Base-by-base conservation (phyloP, 2,329 filamentous ascomycete genomes). In the Sclerotinia spermophila region DNA sequence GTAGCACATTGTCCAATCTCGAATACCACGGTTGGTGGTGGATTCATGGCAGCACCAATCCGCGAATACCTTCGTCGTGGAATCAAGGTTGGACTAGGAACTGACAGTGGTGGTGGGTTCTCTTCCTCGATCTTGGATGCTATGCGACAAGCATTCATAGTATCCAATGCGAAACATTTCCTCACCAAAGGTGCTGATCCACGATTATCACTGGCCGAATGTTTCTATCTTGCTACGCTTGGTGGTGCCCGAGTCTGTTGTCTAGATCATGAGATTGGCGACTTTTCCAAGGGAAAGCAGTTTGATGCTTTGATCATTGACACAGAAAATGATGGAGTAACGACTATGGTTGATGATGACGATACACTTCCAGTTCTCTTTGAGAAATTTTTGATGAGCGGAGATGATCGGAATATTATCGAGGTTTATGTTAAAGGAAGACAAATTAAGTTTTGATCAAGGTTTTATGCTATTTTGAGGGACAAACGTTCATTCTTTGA, bases 311-410 rank as follows among this genome's bases (percentile, higher is more conserved):
- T 97, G 84, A 84, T 97, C 56, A 89, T 98, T 58, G 89, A 89
- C 0, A 89, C 90, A 59, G 92, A 97, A 0, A 93, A 96, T 79
- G 67, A 74, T 7, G 59, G 55, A 33, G 67, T 70, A 38, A 71
- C 70, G 40, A 74, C 73, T 27, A 48, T 69, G 35, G 42, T 61
- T 40, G 72, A 74, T 53, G 62, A 55, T 2, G 64, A 60, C n/a
- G 72, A 74, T 21, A 38, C 45, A 27, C 19, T 74, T 35, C 61
- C 55, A 24, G 70, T 71, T 24, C 35, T 71, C 3, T 79, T 97
- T 0, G 92, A 92, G 68, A 97, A 97, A 84, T 97, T 95, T 94
- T 83, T 97, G 73, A 97, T 92, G 82, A 91, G 87, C 73, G 95
- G 95, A 0, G 94, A 97, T 82, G 94, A 97, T 80, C 84, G 94